A percentile compares a stretch with the other conserved stretches of the same genome.
phyloP scores from a whole-genome alignment of 192 early-diverging fungal genomes.

The Umbelopsis ramanniana region DNA sequence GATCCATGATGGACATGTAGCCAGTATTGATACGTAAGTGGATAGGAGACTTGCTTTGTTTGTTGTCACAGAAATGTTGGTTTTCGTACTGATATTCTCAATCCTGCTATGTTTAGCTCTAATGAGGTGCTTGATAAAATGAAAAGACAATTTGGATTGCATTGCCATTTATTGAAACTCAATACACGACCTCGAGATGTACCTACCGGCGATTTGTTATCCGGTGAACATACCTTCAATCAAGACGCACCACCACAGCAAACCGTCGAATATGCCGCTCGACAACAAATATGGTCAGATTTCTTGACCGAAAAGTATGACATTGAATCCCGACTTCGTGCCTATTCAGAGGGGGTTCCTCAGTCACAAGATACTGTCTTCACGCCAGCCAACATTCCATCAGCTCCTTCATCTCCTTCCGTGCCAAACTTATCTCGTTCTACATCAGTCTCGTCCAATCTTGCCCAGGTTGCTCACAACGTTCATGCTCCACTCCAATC shows the following conservation, averaged over 20 bases:
- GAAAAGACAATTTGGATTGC: slow-evolving; percentile 67
- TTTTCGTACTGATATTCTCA: neutral
- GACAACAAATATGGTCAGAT: slow-evolving; percentile 23
- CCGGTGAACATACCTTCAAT: neutral
- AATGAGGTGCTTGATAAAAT: slow-evolving; percentile 62
- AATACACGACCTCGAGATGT: slow-evolving; percentile 50
- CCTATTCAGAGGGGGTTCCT: slow-evolving; percentile 9
- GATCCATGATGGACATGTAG: slow-evolving; percentile 76
- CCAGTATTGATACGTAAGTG: slow-evolving; percentile 58
- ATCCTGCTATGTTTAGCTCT: slow-evolving; percentile 47
- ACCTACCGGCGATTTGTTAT: neutral
- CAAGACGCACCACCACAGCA: neutral
- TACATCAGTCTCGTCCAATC: neutral
- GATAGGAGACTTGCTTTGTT: neutral
- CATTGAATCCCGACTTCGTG: slow-evolving; percentile 13
- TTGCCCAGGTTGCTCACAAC: neutral
- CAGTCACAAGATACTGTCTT: neutral
- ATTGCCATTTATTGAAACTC: slow-evolving; percentile 62
- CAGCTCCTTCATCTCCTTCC: neutral
- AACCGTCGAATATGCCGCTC: neutral
- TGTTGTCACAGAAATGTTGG: neutral
- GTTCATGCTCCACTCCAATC: slow-evolving; percentile 23
- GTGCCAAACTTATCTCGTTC: slow-evolving; percentile 1
- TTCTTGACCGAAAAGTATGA: slow-evolving; percentile 14
- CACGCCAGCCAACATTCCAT: neutral